A percentile compares a stretch with the other conserved stretches of the same genome.
Evolutionary conservation across 2,329 filamentous ascomycete species (phyloP).

Genomic region (Arthrobotrys sphaeroides): DNA sequence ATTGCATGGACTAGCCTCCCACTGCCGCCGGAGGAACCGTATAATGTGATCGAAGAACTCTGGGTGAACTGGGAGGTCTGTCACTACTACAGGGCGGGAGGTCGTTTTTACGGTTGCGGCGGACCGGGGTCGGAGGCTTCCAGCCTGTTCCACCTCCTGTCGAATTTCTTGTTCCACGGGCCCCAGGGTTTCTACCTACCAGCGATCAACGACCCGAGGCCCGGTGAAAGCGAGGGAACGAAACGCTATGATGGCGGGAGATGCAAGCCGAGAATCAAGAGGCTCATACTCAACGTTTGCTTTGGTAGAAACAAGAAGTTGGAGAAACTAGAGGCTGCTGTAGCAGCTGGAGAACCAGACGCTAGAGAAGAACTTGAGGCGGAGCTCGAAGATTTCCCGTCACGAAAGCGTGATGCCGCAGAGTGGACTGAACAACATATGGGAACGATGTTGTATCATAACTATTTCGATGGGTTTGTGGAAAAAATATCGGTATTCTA

Average conservation of each 20-base stretch:
- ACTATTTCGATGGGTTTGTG: constrained; percentile 15
- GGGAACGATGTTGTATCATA: not conserved
- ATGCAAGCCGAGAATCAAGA: constrained; percentile 23
- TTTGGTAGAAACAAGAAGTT: not conserved
- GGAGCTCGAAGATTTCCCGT: not conserved
- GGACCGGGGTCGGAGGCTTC: not conserved
- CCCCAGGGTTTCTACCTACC: constrained; percentile 25
- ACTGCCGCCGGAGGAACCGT: constrained; percentile 24
- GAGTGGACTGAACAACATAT: not conserved
- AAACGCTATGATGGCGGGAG: not conserved
- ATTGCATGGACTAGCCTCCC: constrained; percentile 16
- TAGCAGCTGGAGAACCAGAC: not conserved
- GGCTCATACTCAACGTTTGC: constrained; percentile 15
- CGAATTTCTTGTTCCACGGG: constrained; percentile 28
- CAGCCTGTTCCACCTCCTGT: not conserved
- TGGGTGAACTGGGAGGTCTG: constrained; percentile 13
- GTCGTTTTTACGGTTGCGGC: not conserved
- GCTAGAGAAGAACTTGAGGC: not conserved
- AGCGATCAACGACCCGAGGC: constrained; percentile 1
- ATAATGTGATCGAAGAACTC: constrained; percentile 30
- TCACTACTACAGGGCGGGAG: not conserved
- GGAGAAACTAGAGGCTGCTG: not conserved
- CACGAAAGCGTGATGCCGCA: not conserved
- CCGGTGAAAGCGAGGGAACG: not conserved
- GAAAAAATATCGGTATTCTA: constrained; percentile 4